Evolutionary conservation across 2,329 filamentous ascomycete species (phyloP).

Genomic region (Diplodia intermedia): DNA sequence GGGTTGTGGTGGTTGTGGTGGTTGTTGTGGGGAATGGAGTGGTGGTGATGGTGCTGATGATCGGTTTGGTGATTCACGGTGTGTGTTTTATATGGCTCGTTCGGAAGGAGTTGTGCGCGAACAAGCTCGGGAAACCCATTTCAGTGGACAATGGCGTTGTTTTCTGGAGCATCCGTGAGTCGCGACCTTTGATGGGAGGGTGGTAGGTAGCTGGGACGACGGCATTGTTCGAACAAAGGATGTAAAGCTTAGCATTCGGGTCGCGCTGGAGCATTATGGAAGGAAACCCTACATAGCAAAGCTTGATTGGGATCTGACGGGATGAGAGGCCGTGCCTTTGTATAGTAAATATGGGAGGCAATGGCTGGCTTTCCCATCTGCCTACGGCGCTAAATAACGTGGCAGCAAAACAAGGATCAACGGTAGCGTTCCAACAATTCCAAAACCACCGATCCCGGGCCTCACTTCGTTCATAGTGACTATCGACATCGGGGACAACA

Average conservation of each 20-base stretch:
- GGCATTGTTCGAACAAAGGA: background rate
- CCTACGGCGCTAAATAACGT: background rate
- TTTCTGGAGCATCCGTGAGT: background rate
- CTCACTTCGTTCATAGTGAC: background rate
- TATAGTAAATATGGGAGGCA: background rate
- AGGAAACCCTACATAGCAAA: background rate
- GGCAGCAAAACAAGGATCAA: background rate
- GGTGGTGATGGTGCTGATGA: background rate
- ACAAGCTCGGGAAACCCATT: accelerated
- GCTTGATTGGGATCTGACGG: background rate
- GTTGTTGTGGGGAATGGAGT: background rate
- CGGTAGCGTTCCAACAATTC: background rate
- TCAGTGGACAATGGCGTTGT: background rate
- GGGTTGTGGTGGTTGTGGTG: too few species aligned
- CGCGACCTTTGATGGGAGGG: background rate
- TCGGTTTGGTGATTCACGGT: background rate
- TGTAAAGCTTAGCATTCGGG: background rate
- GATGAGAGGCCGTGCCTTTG: background rate
- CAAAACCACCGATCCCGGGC: background rate
- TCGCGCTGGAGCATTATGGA: background rate
- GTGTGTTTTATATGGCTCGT: background rate
- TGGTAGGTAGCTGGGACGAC: background rate
- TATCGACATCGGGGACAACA: background rate
- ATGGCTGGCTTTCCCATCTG: background rate
- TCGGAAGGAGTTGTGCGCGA: background rate